phyloP scores from a whole-genome alignment of 2,329 filamentous ascomycete species.

The Talaromyces atroroseus region DNA sequence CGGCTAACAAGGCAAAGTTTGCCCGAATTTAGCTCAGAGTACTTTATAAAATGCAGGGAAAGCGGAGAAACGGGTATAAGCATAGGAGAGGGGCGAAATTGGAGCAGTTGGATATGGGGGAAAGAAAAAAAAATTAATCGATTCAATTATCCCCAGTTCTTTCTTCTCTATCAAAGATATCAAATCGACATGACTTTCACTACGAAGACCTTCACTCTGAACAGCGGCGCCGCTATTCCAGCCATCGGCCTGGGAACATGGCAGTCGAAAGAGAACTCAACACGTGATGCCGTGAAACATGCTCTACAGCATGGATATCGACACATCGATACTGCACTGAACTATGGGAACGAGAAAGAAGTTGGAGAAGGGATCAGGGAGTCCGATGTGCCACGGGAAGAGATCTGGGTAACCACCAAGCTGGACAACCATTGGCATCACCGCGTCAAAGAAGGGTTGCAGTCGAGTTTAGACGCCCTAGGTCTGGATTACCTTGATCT shows the following conservation, averaged over 20 bases:
- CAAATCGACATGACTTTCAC: neutral
- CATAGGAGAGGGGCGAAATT: neutral
- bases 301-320: neutral
- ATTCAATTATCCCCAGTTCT: neutral
- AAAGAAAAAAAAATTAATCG: neutral
- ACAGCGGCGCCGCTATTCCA: neutral
- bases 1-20: neutral
- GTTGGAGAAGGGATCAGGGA: slow-evolving; percentile 29
- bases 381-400: slow-evolving; percentile 29
- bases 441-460: slow-evolving; percentile 22
- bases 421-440: slow-evolving; percentile 28
- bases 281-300: neutral
- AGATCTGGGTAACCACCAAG: slow-evolving; percentile 32
- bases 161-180: neutral
- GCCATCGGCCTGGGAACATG: neutral
- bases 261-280: neutral
- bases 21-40: neutral
- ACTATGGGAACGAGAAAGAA: slow-evolving; percentile 11
- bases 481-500: slow-evolving; percentile 30
- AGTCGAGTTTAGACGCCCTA: slow-evolving; percentile 24
- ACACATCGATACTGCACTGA: neutral
- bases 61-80: neutral
- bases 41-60: neutral
- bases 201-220: neutral
- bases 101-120: neutral